A percentile compares a stretch with the other conserved stretches of the same genome.
These are phyloP conservation scores for Magnusiomyces suaveolens DNA, from an alignment of 1,139 yeast genomes.

Conservation along the genomic window DNA sequence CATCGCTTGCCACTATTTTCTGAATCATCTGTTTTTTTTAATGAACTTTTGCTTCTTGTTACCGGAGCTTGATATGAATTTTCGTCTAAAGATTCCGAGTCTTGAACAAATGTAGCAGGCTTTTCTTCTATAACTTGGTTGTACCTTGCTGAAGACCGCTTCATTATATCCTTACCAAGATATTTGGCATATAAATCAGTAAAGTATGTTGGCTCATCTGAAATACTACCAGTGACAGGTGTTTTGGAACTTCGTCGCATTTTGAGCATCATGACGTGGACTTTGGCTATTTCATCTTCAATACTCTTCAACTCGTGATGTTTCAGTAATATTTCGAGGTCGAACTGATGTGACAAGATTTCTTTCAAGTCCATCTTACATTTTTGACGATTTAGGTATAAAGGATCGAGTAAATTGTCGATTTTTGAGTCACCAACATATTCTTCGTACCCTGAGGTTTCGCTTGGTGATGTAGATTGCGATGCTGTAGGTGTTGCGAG, in stretches of 20 bases:
- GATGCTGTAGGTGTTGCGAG: conserved; percentile 17
- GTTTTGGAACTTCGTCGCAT: conserved; percentile 24
- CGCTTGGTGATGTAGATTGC: conserved; percentile 14
- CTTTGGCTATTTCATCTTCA: conserved; percentile 54
- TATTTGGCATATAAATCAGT: conserved; percentile 39
- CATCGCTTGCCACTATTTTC: neutral
- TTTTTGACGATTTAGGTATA: neutral
- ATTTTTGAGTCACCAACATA: neutral
- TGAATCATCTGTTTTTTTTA: neutral
- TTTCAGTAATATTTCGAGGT: conserved; percentile 59
- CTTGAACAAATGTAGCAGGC: neutral
- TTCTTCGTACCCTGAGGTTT: conserved; percentile 4
- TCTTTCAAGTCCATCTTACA: conserved; percentile 1
- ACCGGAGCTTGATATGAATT: conserved; percentile 1
- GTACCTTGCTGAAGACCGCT: neutral
- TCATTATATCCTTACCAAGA: conserved; percentile 11
- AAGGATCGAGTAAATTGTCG: neutral
- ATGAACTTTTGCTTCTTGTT: conserved; percentile 5
- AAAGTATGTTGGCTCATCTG: conserved; percentile 43
- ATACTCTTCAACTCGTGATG: conserved; percentile 54
- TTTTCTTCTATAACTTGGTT: neutral
- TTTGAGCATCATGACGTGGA: conserved; percentile 47
- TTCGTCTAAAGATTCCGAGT: neutral
- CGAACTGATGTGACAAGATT: conserved; percentile 42
- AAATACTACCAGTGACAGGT: conserved; percentile 13